Percentiles rank a stretch among this genome's conserved stretches.
phyloP scores from a whole-genome alignment of 2,329 filamentous ascomycete genomes.

The Pseudogymnoascus sp. region DNA sequence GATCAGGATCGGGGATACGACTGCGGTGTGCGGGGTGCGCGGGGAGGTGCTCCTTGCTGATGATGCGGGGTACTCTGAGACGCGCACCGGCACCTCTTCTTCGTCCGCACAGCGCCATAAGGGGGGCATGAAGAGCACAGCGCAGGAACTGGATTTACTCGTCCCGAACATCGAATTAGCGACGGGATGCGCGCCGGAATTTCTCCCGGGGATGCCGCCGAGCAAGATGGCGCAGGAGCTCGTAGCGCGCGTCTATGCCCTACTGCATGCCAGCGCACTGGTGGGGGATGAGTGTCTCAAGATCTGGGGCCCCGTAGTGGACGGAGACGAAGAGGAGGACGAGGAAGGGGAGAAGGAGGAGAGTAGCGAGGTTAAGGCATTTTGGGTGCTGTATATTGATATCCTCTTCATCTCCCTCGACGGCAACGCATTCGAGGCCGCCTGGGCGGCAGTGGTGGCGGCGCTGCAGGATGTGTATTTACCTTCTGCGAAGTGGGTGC shows the following conservation, averaged over 20 bases:
- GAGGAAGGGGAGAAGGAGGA: constrained; percentile 23
- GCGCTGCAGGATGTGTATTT: constrained; percentile 72
- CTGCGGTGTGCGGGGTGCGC: constrained; percentile 87
- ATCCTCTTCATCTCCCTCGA: constrained; percentile 91
- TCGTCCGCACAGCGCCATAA: constrained; percentile 22
- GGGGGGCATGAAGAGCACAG: constrained; percentile 35
- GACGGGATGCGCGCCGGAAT: constrained; percentile 80
- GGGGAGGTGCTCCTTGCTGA: constrained; percentile 75
- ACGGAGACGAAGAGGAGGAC: constrained; percentile 30
- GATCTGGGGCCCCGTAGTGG: constrained; percentile 58
- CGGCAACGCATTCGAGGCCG: constrained; percentile 84
- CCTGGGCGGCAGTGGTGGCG: constrained; percentile 77
- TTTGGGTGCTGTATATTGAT: constrained; percentile 93
- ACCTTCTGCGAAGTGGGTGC: constrained; percentile 75
- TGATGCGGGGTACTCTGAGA: constrained; percentile 58
- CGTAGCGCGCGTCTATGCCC: constrained; percentile 65
- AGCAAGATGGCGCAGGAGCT: constrained; percentile 75
- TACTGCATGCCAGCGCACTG: constrained; percentile 65
- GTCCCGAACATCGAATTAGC: constrained; percentile 91
- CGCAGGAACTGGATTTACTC: constrained; percentile 60
- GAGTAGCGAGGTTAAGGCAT: constrained; percentile 60
- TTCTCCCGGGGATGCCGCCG: constrained; percentile 77
- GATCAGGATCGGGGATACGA: constrained; percentile 80
- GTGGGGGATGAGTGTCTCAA: constrained; percentile 60
- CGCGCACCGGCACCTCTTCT: constrained; percentile 26